Evolutionary conservation across 805 yeast species (phyloP), one percentile per base, ranked within the genome.

Genomic region (Starmerella ratchasimensis): DNA sequence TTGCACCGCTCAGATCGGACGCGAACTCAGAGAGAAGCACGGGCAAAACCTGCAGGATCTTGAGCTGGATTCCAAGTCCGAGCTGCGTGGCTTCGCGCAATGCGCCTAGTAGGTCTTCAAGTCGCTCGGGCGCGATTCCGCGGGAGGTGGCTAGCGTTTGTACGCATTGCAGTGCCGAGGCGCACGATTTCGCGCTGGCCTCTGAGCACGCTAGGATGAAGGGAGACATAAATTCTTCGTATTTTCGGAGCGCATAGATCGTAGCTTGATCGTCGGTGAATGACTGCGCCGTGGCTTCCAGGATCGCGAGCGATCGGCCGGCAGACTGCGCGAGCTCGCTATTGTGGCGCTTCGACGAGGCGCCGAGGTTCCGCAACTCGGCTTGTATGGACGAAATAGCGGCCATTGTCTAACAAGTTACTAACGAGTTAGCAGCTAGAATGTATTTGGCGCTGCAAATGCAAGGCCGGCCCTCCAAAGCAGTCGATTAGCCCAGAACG

Each of bases 31-130:
- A 80, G 54, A 77, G 71, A 24, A 88, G 61, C 2, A 75, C 64
- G 0, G 96, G 95, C 17, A 88, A 63, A 10, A 81, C 65, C 59
- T 88, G 98, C 27, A 88, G 60, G 10, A 84, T 76, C 52, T 84
- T 81, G 44, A 90, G 66, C 57, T 88, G 96, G 32, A 82, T 77
- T 29, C 86, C 96, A 19, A 72, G 65, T 0, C 90, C 80, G 11
- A 80, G 61, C 49, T 74, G 75, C 0, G 88, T 71, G 0, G 93
- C 81, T 40, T 80, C 86, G 23, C 67, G 64, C 24, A 83, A 64
- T 0, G 84, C 75, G 28, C 72, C 77, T 16, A 88, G 59, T 5
- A 88, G 64, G 5, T 68, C 68, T 15, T 64, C 65, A 15, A 64
- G 47, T 24, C 71, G 65, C 3, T 62, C 59, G 0, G 63, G 59